Conservation (phyloP, 2,329 filamentous ascomycete species). For the Gremmenia infestans region DNA sequence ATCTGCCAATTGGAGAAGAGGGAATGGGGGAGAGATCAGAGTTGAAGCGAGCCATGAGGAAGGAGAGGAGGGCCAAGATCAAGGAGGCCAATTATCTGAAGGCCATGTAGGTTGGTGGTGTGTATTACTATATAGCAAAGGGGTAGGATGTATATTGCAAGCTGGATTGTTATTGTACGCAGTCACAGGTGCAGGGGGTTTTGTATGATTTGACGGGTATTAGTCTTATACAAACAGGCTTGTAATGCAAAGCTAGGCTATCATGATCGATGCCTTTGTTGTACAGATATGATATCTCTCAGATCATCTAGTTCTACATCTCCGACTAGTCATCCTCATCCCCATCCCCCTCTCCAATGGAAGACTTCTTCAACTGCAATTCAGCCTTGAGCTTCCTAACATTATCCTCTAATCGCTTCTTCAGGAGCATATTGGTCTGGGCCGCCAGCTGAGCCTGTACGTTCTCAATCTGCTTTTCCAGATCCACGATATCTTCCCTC, state of each 20-base stretch:
- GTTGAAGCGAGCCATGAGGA: conserved; percentile 66
- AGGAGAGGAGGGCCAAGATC: conserved; percentile 69
- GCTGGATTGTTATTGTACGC: neutral
- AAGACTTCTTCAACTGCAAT: conserved; percentile 46
- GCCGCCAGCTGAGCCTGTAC: conserved; percentile 38
- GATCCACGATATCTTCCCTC: conserved; percentile 49
- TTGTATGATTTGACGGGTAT: neutral
- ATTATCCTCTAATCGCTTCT: conserved; percentile 42
- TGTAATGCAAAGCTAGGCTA: neutral
- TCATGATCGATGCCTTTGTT: neutral
- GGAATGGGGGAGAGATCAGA: conserved; percentile 48
- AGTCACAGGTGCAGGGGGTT: neutral
- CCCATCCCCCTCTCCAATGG: conserved; percentile 32
- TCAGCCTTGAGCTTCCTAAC: conserved; percentile 47
- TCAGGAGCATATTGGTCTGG: conserved; percentile 44
- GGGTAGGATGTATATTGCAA: neutral
- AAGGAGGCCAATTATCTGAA: conserved; percentile 85
- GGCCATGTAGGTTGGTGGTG: conserved; percentile 50
- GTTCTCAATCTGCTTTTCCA: conserved; percentile 45
- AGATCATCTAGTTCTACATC: neutral
- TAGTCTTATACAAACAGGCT: conserved; percentile 3
- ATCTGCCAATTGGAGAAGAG: conserved; percentile 50
- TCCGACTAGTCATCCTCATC: conserved; percentile 27
- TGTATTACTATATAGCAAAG: neutral
- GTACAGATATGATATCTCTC: neutral